Percentiles rank a stretch among this genome's conserved stretches.
Evolutionary conservation across 331 rosid species (phyloP).

Genomic region (Rhamnella rubrinervis): DNA sequence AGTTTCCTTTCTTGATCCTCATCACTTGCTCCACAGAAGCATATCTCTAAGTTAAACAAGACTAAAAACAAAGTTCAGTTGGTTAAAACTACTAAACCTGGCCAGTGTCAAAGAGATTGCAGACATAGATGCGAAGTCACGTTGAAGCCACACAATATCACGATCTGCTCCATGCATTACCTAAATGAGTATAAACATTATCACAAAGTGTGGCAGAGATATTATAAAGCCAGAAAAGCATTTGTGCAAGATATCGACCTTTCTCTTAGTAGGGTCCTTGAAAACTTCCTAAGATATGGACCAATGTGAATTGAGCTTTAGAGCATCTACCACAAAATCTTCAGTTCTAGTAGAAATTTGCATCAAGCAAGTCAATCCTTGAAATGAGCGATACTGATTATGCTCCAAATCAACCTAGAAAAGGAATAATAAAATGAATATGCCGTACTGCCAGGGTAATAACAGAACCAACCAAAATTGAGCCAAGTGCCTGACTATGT

Average conservation of each 20-base stretch:
- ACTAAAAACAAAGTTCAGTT: not conserved
- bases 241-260: slow-evolving; percentile 44
- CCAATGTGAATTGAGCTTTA: slow-evolving; percentile 83
- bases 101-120: slow-evolving; percentile 98
- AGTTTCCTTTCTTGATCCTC: not conserved
- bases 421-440: slow-evolving; percentile 11
- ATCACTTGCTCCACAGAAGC: not conserved
- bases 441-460: not conserved
- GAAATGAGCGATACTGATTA: slow-evolving; percentile 96
- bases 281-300: slow-evolving; percentile 84
- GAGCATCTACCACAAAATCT: slow-evolving; percentile 89
- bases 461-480: not conserved
- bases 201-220: slow-evolving; percentile 17
- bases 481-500: not conserved
- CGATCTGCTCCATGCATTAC: slow-evolving; percentile 99
- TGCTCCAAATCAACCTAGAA: slow-evolving; percentile 96
- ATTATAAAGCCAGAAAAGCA: slow-evolving; percentile 5
- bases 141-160: slow-evolving; percentile 92
- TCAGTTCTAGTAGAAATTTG: slow-evolving; percentile 96
- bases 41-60: not conserved
- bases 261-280: slow-evolving; percentile 90
- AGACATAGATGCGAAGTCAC: slow-evolving; percentile 91
- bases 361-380: slow-evolving; percentile 98
- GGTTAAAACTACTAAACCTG: slow-evolving; percentile 59
- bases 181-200: slow-evolving; percentile 47